A percentile compares a stretch with the other conserved stretches of the same genome.
Conservation (phyloP, 768 basidiomycete genomes). For the Strobilomyces dryophilus region DNA sequence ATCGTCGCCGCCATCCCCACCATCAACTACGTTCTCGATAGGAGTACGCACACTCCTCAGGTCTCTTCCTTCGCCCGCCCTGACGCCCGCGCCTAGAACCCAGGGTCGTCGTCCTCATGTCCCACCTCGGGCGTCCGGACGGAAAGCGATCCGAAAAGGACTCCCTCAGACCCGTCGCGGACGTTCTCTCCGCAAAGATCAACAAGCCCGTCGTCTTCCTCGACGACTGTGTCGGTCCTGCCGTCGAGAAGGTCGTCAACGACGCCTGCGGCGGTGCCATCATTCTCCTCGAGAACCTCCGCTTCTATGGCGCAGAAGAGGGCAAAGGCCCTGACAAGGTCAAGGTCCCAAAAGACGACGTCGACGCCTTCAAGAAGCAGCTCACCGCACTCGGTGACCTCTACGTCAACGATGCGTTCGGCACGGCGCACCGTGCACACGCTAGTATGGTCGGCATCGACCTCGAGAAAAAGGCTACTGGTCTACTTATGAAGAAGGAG, state of each 20-base stretch:
- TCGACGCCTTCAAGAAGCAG: constrained; percentile 79
- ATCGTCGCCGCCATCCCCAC: constrained; percentile 97
- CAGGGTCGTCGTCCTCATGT: constrained; percentile 87
- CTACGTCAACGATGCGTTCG: constrained; percentile 98
- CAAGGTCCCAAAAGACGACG: constrained; percentile 82
- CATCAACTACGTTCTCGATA: constrained; percentile 86
- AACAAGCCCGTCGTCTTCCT: constrained; percentile 75
- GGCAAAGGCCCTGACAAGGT: constrained; percentile 96
- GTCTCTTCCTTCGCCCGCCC: background rate
- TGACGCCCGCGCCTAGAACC: constrained; percentile 50
- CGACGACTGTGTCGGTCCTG: constrained; percentile 78
- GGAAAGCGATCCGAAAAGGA: constrained; percentile 87
- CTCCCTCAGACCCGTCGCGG: constrained; percentile 83
- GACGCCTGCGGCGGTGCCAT: constrained; percentile 57
- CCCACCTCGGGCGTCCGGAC: constrained; percentile 96
- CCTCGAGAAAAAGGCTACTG: constrained; percentile 87
- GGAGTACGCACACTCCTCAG: constrained; percentile 44
- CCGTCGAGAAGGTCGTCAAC: constrained; percentile 75
- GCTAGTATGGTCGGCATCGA: constrained; percentile 98
- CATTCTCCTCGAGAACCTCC: constrained; percentile 94
- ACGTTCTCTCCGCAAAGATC: constrained; percentile 46
- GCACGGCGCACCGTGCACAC: constrained; percentile 97
- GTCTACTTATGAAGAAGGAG: constrained; percentile 98
- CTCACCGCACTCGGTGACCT: constrained; percentile 93
- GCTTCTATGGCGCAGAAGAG: constrained; percentile 98